phyloP scores from a whole-genome alignment of 306 rosid species.

The Ziziphus jujuba region DNA sequence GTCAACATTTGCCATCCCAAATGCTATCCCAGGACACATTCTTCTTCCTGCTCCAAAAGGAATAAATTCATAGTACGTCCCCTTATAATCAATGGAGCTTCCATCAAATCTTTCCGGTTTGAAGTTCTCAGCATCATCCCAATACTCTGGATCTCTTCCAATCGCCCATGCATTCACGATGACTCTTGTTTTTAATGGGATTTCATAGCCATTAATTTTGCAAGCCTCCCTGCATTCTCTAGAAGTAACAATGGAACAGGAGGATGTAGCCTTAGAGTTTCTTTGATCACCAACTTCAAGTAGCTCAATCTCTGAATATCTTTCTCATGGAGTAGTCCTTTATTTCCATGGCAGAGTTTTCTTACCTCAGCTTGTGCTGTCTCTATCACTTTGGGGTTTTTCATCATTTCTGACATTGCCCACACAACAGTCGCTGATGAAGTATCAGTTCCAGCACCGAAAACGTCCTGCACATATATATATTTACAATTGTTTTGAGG shows the following conservation, averaged over 20 bases:
- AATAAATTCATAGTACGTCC: neutral
- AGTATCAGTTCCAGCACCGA: constrained; percentile 1
- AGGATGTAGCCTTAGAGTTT: constrained; percentile 12
- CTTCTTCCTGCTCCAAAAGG: constrained; percentile 1
- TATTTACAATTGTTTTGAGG: neutral
- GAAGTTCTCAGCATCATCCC: constrained; percentile 5
- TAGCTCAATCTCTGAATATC: neutral
- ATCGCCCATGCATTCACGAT: constrained; percentile 2
- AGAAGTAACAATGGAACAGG: neutral
- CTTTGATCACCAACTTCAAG: constrained; percentile 11
- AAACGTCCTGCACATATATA: neutral
- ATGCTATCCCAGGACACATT: neutral
- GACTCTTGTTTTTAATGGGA: neutral
- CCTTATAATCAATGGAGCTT: neutral
- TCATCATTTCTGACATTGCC: constrained; percentile 13
- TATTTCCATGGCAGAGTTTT: neutral
- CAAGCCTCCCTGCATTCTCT: constrained; percentile 1
- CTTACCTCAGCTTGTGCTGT: constrained; percentile 9
- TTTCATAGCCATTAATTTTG: neutral
- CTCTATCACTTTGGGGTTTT: constrained; percentile 4
- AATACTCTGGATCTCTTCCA: constrained; percentile 4
- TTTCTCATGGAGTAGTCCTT: neutral
- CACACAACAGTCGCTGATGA: neutral
- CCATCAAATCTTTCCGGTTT: constrained; percentile 1
- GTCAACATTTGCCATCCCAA: constrained; percentile 1